A percentile compares a stretch with the other conserved stretches of the same genome.
These are phyloP conservation scores for Axilococcus clingmanii DNA, from an alignment of 139 green algal genomes.

Conservation along the genomic window DNA sequence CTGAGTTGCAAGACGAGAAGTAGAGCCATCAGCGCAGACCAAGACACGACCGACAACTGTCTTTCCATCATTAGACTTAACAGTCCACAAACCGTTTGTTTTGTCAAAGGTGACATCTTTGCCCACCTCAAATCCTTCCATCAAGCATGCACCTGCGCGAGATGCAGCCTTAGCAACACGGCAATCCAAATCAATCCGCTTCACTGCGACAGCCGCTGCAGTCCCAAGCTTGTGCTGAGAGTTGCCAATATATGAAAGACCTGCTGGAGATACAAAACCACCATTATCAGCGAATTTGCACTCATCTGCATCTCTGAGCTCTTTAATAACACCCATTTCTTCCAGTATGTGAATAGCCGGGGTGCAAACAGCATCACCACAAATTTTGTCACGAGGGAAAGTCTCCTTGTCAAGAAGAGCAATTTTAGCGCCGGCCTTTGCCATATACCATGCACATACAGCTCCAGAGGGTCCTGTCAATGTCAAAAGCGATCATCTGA, in stretches of 20 bases:
- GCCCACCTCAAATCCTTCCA: slow-evolving; percentile 74
- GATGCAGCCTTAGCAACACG: slow-evolving; percentile 37
- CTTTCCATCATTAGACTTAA: slow-evolving; percentile 39
- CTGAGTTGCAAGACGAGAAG: slow-evolving; percentile 73
- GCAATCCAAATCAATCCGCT: slow-evolving; percentile 76
- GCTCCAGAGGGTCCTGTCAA: slow-evolving; percentile 58
- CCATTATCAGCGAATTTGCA: slow-evolving; percentile 76
- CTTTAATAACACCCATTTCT: slow-evolving; percentile 68
- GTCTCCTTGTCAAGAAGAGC: slow-evolving; percentile 78
- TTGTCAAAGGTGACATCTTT: slow-evolving; percentile 52
- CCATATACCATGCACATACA: slow-evolving; percentile 60
- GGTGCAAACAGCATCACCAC: slow-evolving; percentile 59
- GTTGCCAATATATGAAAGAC: slow-evolving; percentile 75
- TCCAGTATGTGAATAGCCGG: slow-evolving; percentile 63
- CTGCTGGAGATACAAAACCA: slow-evolving; percentile 59
- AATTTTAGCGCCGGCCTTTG: slow-evolving; percentile 62
- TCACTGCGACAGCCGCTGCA: slow-evolving; percentile 69
- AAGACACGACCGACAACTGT: slow-evolving; percentile 55
- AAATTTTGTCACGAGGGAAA: slow-evolving; percentile 61
- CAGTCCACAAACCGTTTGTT: slow-evolving; percentile 64
- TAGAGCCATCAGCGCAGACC: slow-evolving; percentile 79
- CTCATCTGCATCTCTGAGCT: slow-evolving; percentile 73
- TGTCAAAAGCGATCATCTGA: neutral
- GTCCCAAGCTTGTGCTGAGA: slow-evolving; percentile 49
- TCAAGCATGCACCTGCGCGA: slow-evolving; percentile 59